phyloP scores from a whole-genome alignment of 352 stramenopile species.

The Phytophthora sp. region DNA sequence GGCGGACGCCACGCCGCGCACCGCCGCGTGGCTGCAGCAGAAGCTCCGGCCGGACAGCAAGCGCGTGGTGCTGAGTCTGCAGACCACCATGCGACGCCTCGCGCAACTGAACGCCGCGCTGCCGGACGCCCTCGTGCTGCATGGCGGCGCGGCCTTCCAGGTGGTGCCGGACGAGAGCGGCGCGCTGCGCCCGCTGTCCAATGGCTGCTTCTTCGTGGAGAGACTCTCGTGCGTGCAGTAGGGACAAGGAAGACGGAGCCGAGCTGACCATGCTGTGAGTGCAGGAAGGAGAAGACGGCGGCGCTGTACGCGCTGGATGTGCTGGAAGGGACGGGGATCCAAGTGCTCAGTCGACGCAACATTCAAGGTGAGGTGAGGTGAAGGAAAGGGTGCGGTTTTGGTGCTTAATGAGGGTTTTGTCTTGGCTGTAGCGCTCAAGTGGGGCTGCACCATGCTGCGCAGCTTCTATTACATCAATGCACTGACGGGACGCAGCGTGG shows the following conservation, averaged over 20 bases:
- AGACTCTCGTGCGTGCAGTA: conserved; percentile 61
- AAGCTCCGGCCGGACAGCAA: conserved; percentile 40
- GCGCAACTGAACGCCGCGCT: conserved; percentile 67
- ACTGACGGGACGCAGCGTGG: conserved; percentile 57
- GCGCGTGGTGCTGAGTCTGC: conserved; percentile 66
- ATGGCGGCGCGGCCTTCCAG: conserved; percentile 80
- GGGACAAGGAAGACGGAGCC: too few species aligned
- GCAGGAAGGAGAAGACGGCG: conserved; percentile 71
- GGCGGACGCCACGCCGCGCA: conserved; percentile 38
- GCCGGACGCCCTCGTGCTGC: conserved; percentile 64
- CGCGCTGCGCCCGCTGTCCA: conserved; percentile 58
- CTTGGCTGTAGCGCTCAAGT: conserved; percentile 64
- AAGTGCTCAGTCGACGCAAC: conserved; percentile 79
- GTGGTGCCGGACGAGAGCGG: conserved; percentile 53
- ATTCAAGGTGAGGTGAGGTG: conserved; percentile 53
- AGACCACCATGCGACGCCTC: conserved; percentile 64
- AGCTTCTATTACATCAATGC: conserved; percentile 86
- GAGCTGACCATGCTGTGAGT: not conserved
- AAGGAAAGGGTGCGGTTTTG: not conserved
- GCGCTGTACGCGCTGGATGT: conserved; percentile 77
- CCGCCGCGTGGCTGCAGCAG: conserved; percentile 55
- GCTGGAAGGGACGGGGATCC: conserved; percentile 73
- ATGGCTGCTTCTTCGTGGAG: conserved; percentile 83
- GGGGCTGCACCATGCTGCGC: conserved; percentile 78
- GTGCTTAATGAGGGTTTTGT: not conserved